These are phyloP conservation scores for Peniophora sp. DNA, from an alignment of 1,284 basidiomycete genomes.

Conservation along the genomic window DNA sequence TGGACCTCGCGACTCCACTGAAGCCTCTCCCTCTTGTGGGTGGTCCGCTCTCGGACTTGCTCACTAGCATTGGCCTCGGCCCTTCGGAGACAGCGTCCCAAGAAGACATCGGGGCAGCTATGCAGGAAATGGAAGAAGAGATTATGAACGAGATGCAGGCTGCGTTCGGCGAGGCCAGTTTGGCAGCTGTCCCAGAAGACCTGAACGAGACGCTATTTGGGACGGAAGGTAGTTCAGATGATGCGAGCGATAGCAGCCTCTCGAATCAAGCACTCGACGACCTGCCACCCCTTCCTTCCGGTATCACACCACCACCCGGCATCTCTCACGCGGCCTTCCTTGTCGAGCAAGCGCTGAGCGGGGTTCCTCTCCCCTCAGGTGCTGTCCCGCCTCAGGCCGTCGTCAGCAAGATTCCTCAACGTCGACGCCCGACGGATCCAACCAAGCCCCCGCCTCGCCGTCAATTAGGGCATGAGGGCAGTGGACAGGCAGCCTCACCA, in stretches of 20 bases:
- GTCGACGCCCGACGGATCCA: no score
- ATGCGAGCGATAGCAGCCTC: no score
- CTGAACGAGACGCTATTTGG: not conserved
- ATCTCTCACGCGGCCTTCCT: no score
- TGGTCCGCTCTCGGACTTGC: not conserved
- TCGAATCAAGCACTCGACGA: no score
- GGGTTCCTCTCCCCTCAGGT: no score
- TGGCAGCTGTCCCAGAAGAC: not conserved
- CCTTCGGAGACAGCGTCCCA: not conserved
- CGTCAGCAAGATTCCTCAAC: no score
- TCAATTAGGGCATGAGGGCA: constrained; percentile 5
- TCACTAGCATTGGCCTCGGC: not conserved
- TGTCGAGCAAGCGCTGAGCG: no score
- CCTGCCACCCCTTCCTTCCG: no score
- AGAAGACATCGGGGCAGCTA: not conserved
- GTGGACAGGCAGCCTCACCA: not conserved
- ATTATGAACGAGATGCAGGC: not conserved
- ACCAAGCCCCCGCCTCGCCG: constrained; percentile 7
- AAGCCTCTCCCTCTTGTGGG: constrained; percentile 10
- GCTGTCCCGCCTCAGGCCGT: no score
- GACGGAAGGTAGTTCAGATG: no score
- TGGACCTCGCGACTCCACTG: not conserved
- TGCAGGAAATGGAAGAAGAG: not conserved
- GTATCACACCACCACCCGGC: no score
- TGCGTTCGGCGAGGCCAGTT: not conserved